Percentiles rank a stretch among this genome's conserved stretches.
phyloP scores from a whole-genome alignment of 805 yeast genomes.

The Barnettozyma vustinii region DNA sequence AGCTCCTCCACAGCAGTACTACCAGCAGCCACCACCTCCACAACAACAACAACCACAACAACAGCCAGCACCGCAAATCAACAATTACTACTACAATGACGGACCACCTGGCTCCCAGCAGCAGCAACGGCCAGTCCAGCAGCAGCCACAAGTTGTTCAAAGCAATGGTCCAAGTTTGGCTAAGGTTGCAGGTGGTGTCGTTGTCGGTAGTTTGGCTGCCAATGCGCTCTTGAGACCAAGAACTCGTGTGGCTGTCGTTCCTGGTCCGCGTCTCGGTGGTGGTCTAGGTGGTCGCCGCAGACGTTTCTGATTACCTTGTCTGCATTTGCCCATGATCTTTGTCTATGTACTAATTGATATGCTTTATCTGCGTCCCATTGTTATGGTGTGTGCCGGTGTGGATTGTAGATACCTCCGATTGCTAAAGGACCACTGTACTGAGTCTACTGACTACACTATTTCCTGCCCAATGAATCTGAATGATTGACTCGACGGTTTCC shows the following conservation, averaged over 20 bases:
- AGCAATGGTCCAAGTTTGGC: constrained; percentile 2
- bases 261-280: constrained; percentile 30
- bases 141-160: background rate
- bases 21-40: background rate
- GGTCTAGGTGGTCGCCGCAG: constrained; percentile 15
- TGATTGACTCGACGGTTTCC: no score
- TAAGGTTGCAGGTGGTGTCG: constrained; percentile 7
- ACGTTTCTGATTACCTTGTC: background rate
- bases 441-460: no score
- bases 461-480: no score
- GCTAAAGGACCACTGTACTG: no score
- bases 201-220: constrained; percentile 2
- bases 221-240: constrained; percentile 8
- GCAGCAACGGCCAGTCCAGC: background rate
- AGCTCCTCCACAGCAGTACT: background rate
- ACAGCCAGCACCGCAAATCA: background rate
- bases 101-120: background rate
- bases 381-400: no score
- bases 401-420: no score
- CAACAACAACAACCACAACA: constrained; percentile 2
- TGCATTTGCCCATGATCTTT: no score
- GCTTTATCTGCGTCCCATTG: no score
- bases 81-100: constrained; percentile 1
- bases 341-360: no score
- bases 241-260: constrained; percentile 35